Evolutionary conservation across 192 early-diverging fungal genomes (phyloP), one percentile per base, ranked within the genome.

Genomic region (Rhizoclosmatium sp.): DNA sequence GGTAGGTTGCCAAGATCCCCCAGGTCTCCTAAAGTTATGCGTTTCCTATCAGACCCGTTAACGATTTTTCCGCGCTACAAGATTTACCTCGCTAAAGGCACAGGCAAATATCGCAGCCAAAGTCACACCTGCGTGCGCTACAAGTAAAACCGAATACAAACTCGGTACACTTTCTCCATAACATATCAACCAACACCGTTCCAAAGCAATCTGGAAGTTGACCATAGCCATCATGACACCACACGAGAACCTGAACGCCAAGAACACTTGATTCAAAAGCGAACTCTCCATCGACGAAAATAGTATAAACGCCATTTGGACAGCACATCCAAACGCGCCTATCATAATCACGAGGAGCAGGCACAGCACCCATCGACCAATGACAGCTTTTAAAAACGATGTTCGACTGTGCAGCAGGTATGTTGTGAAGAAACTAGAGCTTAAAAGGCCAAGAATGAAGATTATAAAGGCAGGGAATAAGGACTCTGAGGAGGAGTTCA

Each of bases 151-250:
- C 10, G 62, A 16, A 65, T 65, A 65, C 7, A 21, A 7, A 21
- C 5, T 21, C 1, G 62, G 62, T 10, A 42, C 41, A 21, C 41
- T 65, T 65, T 65, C 41, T 23, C 23, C 62, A 23, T 16, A 23
- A 23, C 5, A 10, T 7, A 65, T 65, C 10, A 65, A 10, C 23
- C 41, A 65, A 42, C 21, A 65, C 10, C 62, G 62, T 21, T 65
- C 62, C 23, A 65, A 16, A 0, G 62, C 62, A 65, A 65, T 65
- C 21, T 65, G 62, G 10, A 65, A 42, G 62, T 65, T 65, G 0
- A 42, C 23, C 7, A 42, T 7, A 23, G 62, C 62, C 7, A 65
- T 41, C 10, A 10, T 41, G 10, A 65, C 62, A 5, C 62, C 62
- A 5, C 5, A 10, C 10, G 23, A 10, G 21, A 65, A 65, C 5